Base-by-base conservation (phyloP, 2,329 filamentous ascomycete genomes). In the Celoporthe dispersa region DNA sequence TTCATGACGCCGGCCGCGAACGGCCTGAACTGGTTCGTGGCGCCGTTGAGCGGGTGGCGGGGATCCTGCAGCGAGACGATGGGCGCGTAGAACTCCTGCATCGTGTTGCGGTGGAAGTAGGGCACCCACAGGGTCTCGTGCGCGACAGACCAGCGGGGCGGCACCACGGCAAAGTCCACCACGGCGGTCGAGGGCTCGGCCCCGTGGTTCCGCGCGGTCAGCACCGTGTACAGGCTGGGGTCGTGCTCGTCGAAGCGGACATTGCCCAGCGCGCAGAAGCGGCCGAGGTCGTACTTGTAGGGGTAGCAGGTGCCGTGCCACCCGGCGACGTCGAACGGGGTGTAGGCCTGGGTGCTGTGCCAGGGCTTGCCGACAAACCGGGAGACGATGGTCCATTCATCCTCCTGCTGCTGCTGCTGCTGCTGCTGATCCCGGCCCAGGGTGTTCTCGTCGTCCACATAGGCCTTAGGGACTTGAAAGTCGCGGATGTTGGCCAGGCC, bases 301-400 rank as follows among this genome's bases (percentile, higher is more conserved):
- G 89, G 89, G 68, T 88, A 87, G 55, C 77, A 91, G 70, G 86
- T 87, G 25, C 89, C 89, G 74, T 91, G 89, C 88, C 89, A 91
- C 22, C 87, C 88, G 12, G 91, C 88, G 2, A 91, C 84, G 74
- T 91, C 88, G 75, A 90, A 91, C 0, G 89, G 89, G 0, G 85
- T 88, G 75, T 91, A 89, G 16, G 83, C 79, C 76, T 91, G 89
- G 51, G 80, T 84, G 22, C 86, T 85, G 8, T 81, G 80, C 77
- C 90, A 91, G 67, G 90, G 83, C 57, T 84, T 83, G 62, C 88
- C 86, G 70, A 85, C 85, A 73, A 89, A 88, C 74, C 89, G 89
- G 72, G 82, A 82, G 68, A 84, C 81, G 33, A 91, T 79, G 22
- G 41, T 35, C 68, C 68, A 69, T 25, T 82, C 85, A 79, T 79